Evolutionary conservation across 345 rosid genomes (phyloP), one percentile per base, ranked within the genome.

Genomic region (Hibiscus mutabilis): DNA sequence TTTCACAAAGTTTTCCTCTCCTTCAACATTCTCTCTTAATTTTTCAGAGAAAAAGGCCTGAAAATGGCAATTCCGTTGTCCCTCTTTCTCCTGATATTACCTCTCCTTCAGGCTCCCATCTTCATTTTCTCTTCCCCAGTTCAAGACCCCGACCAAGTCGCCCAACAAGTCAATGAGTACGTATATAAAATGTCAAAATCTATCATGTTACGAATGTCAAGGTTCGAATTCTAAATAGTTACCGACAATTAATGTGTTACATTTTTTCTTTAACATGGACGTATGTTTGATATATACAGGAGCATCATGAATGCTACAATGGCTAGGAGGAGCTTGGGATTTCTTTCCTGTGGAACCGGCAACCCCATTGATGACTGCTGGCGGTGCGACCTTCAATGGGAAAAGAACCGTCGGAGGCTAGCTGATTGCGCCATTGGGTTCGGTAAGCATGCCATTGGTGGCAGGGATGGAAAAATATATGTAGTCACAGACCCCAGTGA

Each of bases 331-430:
- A 84, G 84, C 40, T 70, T 87, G 65, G 91, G 86, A 0, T 85
- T 72, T 72, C 82, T 87, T 4, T 85, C 91, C 1, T 83, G 91
- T 60, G 87, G 85, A 51, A 82, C 89, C 4, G 91, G 88, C 1
- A 87, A 87, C 37, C 89, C 91, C 21, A 87, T 87, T 0, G 91
- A 87, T 18, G 86, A 87, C 52, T 87, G 89, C 77, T 85, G 89
- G 91, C 81, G 88, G 66, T 87, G 89, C 31, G 86, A 87, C 76
- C 76, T 79, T 0, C 63, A 81, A 1, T 87, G 89, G 91, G 86
- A 79, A 24, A 78, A 79, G 52, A 84, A 84, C 74, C 76, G 91
- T 42, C 81, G 82, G 76, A 73, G 80, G 40, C 80, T 87, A 22
- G 91, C 91, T 2, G 85, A 85, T 49, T 85, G 91, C 21, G 84